These are phyloP conservation scores for Aspergillus sp. DNA, from an alignment of 2,329 filamentous ascomycete species.

Conservation along the genomic window DNA sequence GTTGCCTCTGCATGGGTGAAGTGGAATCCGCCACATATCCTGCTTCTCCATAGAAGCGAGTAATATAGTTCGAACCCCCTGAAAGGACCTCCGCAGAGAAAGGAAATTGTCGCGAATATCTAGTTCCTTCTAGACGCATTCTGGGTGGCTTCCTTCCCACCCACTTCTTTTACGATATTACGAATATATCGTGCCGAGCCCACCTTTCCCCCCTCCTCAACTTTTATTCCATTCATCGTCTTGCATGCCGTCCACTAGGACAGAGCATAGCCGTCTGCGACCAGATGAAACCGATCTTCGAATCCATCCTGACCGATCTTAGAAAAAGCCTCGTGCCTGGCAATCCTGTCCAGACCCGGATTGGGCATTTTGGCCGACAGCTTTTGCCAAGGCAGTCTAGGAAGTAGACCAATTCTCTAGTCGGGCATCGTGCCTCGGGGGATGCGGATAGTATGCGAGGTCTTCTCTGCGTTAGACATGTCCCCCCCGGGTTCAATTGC, in stretches of 20 bases:
- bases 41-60: neutral
- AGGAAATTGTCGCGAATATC: neutral
- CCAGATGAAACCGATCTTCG: too few species aligned
- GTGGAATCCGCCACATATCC: neutral
- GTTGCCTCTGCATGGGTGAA: neutral
- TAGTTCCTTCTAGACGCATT: neutral
- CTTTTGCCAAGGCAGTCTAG: neutral
- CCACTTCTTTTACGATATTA: too few species aligned
- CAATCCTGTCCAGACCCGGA: too few species aligned
- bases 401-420: neutral
- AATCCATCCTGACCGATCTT: too few species aligned
- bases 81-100: neutral
- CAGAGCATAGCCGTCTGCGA: too few species aligned
- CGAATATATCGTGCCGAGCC: too few species aligned
- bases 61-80: conserved; percentile 2
- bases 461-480: neutral
- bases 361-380: neutral
- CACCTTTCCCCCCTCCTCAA: too few species aligned
- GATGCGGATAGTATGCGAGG: neutral
- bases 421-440: neutral
- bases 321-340: too few species aligned
- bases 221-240: too few species aligned
- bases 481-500: neutral
- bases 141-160: neutral
- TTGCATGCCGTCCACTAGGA: too few species aligned